Conservation (phyloP, 2,329 filamentous ascomycete species). For the Volutella citrinella region DNA sequence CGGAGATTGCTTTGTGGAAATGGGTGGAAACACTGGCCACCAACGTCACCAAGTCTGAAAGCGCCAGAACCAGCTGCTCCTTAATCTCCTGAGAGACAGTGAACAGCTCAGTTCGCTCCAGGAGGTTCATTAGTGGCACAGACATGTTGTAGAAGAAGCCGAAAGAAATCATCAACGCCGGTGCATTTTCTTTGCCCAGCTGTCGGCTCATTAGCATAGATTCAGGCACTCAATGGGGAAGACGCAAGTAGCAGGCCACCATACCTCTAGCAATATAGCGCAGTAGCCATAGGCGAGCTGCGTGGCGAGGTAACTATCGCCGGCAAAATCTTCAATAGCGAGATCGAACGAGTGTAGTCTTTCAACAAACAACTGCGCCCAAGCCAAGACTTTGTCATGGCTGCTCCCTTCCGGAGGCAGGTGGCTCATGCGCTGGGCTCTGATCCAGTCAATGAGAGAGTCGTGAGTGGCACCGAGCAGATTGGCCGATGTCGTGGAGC, state of each 20-base stretch:
- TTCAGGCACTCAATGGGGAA: too few relatives aligned
- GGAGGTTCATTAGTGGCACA: slow-evolving; percentile 18
- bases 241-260: too few relatives aligned
- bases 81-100: slow-evolving; percentile 17
- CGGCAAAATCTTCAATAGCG: slow-evolving; percentile 33
- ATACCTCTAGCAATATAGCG: slow-evolving; percentile 17
- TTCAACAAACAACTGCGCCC: slow-evolving; percentile 37
- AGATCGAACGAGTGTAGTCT: slow-evolving; percentile 34
- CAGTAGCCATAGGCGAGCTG: slow-evolving; percentile 21
- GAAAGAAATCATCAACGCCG: slow-evolving; percentile 17
- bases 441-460: slow-evolving; percentile 34
- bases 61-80: slow-evolving; percentile 17
- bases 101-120: slow-evolving; percentile 19
- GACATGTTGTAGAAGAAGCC: slow-evolving; percentile 22
- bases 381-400: slow-evolving; percentile 38
- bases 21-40: slow-evolving; percentile 19
- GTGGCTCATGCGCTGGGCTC: slow-evolving; percentile 34
- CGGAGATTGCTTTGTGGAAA: slow-evolving; percentile 18
- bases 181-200: slow-evolving; percentile 20
- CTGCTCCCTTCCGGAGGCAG: slow-evolving; percentile 37
- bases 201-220: too few relatives aligned
- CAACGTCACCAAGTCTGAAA: slow-evolving; percentile 19
- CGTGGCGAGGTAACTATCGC: slow-evolving; percentile 29
- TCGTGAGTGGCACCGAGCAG: slow-evolving; percentile 25
- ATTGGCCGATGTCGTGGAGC: slow-evolving; percentile 23